These are phyloP conservation scores for Articulospora tetracladia DNA, from an alignment of 495 filamentous ascomycete genomes.

Conservation along the genomic window DNA sequence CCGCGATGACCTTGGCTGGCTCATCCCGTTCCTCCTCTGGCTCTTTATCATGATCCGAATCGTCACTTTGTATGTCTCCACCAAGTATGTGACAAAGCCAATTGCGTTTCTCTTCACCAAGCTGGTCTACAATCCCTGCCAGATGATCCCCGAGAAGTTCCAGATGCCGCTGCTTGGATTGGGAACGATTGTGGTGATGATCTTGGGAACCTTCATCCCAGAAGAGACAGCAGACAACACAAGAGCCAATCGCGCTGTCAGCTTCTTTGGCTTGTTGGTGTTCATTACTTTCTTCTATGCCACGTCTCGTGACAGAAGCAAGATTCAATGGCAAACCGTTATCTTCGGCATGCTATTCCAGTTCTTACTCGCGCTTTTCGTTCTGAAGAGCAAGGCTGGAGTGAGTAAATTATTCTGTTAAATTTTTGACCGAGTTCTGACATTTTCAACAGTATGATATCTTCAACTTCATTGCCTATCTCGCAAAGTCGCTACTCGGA, in stretches of 20 bases:
- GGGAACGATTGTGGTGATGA: constrained; percentile 61
- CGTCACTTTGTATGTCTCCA: constrained; percentile 68
- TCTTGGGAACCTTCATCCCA: constrained; percentile 71
- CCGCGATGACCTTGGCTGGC: constrained; percentile 71
- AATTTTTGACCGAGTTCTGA: neutral
- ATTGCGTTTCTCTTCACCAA: constrained; percentile 62
- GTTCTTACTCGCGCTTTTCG: constrained; percentile 84
- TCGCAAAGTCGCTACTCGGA: constrained; percentile 65
- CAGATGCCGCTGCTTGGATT: constrained; percentile 55
- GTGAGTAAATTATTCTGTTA: constrained; percentile 21
- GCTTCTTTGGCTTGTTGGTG: constrained; percentile 74
- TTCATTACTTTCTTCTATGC: constrained; percentile 61
- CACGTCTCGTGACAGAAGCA: constrained; percentile 67
- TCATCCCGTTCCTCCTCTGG: constrained; percentile 81
- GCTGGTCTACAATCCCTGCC: constrained; percentile 38
- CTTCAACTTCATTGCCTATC: constrained; percentile 75
- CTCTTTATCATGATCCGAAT: constrained; percentile 70
- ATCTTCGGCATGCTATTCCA: constrained; percentile 85
- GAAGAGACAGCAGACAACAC: constrained; percentile 70
- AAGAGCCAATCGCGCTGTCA: constrained; percentile 71
- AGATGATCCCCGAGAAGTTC: constrained; percentile 57
- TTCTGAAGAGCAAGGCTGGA: constrained; percentile 71
- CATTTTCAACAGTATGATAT: constrained; percentile 57
- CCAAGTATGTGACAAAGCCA: constrained; percentile 59
- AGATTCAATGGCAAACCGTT: constrained; percentile 82